phyloP scores from a whole-genome alignment of 805 yeast species.

The Ogataea salicorniae region DNA sequence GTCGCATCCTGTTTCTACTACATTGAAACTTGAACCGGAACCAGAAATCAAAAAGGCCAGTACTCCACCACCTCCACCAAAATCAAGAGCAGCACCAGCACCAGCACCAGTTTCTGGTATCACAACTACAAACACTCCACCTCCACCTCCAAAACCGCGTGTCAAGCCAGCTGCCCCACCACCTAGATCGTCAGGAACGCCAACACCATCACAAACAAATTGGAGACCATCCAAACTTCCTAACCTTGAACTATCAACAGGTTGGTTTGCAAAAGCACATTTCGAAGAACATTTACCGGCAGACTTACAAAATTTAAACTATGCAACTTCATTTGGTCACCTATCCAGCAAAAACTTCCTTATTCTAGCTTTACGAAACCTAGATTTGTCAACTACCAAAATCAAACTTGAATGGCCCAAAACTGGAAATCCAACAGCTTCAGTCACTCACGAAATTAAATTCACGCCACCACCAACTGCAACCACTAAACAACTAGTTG shows the following conservation, averaged over 20 bases:
- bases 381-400: conserved; percentile 37
- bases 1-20: too few relatives aligned
- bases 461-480: conserved; percentile 41
- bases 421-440: conserved; percentile 16
- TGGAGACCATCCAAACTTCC: conserved; percentile 31
- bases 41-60: too few relatives aligned
- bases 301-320: conserved; percentile 34
- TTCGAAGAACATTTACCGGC: conserved; percentile 31
- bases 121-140: conserved; percentile 15
- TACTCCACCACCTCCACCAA: conserved; percentile 10
- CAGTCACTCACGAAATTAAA: conserved; percentile 27
- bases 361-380: conserved; percentile 33
- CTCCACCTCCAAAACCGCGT: conserved; percentile 33
- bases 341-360: conserved; percentile 27
- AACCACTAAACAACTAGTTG: conserved; percentile 31
- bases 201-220: conserved; percentile 12
- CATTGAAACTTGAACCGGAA: too few relatives aligned
- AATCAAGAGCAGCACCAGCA: conserved; percentile 6
- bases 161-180: conserved; percentile 22
- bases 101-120: conserved; percentile 3
- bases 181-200: conserved; percentile 9
- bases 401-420: conserved; percentile 38
- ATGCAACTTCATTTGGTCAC: conserved; percentile 27
- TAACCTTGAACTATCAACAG: conserved; percentile 38
- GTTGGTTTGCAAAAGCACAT: conserved; percentile 41